Percentiles rank a stretch among this genome's conserved stretches.
Evolutionary conservation across 148 eudicot genomes (phyloP).

Genomic region (Fagopyrum homotropicum): DNA sequence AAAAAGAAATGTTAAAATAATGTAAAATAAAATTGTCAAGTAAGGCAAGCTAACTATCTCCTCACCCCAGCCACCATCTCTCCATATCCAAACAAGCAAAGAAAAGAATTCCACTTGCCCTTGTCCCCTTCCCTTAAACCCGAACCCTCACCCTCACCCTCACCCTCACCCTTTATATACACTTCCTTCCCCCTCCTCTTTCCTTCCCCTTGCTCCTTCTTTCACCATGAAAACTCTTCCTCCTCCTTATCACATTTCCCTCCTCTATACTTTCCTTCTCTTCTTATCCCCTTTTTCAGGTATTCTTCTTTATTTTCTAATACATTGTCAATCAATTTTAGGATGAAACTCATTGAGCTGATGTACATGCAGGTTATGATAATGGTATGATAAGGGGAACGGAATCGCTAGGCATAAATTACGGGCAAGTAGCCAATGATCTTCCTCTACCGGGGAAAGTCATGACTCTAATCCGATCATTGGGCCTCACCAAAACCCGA

Average conservation of each 20-base stretch:
- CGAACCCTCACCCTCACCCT: too few species aligned
- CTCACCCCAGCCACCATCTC: constrained; percentile 3
- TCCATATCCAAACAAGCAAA: constrained; percentile 11
- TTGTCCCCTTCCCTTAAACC: background rate
- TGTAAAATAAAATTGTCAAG: background rate
- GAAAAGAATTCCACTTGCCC: constrained; percentile 12
- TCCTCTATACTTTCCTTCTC: background rate
- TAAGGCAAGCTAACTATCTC: constrained; percentile 8
- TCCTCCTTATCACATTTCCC: background rate
- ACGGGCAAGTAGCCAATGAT: constrained; percentile 67
- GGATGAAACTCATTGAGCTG: too few species aligned
- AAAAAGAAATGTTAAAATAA: too few species aligned
- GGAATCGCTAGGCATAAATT: constrained; percentile 60
- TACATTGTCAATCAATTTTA: background rate
- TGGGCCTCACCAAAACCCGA: constrained; percentile 45
- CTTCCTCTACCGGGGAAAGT: constrained; percentile 58
- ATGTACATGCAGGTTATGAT: background rate
- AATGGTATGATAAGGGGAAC: constrained; percentile 11
- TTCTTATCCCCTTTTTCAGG: background rate
- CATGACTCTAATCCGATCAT: constrained; percentile 31
- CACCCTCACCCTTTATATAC: background rate
- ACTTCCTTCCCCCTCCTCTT: background rate
- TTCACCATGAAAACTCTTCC: background rate
- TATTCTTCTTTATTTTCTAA: background rate
- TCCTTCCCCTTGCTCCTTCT: background rate